Conservation (phyloP, 257 asterid genomes). For the Solanum etuberosum region DNA sequence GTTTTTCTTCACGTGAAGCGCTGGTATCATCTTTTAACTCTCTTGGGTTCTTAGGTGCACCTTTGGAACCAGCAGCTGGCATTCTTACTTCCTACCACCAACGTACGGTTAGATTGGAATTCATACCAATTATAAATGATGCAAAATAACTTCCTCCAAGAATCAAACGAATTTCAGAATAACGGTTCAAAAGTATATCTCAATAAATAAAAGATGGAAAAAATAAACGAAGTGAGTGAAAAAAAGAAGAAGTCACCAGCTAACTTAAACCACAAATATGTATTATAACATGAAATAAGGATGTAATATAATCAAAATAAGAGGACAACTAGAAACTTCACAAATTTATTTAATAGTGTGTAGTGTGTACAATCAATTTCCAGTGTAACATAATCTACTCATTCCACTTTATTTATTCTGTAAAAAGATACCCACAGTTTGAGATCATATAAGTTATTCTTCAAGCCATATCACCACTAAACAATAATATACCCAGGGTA, state of each 20-base stretch:
- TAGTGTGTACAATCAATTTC: neutral
- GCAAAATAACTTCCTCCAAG: neutral
- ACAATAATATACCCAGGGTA: neutral
- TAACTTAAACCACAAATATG: neutral
- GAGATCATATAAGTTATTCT: neutral
- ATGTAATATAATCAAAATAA: neutral
- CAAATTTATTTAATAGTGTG: neutral
- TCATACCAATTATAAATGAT: neutral
- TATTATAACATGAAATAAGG: neutral
- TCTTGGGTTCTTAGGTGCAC: slow-evolving; percentile 64
- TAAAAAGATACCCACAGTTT: neutral
- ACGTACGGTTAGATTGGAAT: slow-evolving; percentile 10
- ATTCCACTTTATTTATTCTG: neutral
- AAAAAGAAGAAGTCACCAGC: neutral
- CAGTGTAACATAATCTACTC: neutral
- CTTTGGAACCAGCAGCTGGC: slow-evolving; percentile 91
- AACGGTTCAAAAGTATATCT: neutral
- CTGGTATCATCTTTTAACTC: slow-evolving; percentile 78
- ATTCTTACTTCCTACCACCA: slow-evolving; percentile 79
- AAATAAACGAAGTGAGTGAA: neutral
- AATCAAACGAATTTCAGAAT: neutral
- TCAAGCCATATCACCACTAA: neutral
- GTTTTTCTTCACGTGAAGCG: slow-evolving; percentile 87
- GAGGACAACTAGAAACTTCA: neutral
- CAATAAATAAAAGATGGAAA: neutral